phyloP scores from a whole-genome alignment of 345 rosid species.

The Boechera retrofracta region DNA sequence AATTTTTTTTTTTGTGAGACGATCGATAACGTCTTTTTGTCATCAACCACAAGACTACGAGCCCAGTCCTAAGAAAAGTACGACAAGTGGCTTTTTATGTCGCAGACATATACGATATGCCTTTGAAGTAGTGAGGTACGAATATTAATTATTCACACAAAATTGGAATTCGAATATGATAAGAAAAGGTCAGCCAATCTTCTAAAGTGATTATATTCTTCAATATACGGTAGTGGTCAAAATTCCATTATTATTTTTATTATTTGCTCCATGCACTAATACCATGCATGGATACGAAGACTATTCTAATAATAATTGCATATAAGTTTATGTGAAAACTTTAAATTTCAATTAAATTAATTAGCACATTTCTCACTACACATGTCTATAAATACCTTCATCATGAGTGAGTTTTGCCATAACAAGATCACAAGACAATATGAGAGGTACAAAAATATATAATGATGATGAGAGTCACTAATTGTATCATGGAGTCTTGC shows the following conservation, averaged over 20 bases:
- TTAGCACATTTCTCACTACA: neutral
- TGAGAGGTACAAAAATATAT: conserved; percentile 3
- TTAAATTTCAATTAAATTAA: neutral
- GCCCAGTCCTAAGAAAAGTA: neutral
- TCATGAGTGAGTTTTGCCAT: conserved; percentile 2
- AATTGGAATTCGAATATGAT: conserved; percentile 24
- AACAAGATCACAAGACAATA: conserved; percentile 20
- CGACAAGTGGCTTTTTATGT: conserved; percentile 4
- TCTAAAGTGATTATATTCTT: conserved; percentile 24
- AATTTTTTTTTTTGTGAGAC: neutral
- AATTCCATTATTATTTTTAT: neutral
- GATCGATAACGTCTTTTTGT: neutral
- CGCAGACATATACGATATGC: neutral
- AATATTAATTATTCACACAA: conserved; percentile 26
- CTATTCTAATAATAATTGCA: neutral
- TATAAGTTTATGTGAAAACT: neutral
- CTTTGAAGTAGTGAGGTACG: conserved; percentile 24
- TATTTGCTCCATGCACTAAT: conserved; percentile 25
- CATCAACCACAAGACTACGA: conserved; percentile 15
- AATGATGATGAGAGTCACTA: conserved; percentile 3
- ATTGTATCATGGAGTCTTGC: conserved; percentile 32
- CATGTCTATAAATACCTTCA: neutral
- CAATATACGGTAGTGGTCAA: conserved; percentile 28
- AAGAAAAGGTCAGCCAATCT: conserved; percentile 29
- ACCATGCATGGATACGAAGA: conserved; percentile 21